phyloP scores from a whole-genome alignment of 176 grass and related monocot species.

The Elymus sibiricus region DNA sequence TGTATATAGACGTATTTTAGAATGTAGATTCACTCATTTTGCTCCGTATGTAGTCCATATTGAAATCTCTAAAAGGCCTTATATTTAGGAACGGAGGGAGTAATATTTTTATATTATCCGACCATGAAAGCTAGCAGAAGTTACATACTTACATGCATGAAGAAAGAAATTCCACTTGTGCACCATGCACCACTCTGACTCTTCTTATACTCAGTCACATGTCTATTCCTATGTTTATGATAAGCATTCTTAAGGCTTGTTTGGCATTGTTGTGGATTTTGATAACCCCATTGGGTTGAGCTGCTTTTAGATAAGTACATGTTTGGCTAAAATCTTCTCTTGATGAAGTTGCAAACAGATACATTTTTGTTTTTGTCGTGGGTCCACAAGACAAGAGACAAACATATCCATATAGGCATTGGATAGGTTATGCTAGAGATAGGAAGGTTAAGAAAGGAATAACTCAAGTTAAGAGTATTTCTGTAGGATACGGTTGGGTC shows the following conservation, averaged over 20 bases:
- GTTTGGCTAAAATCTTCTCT: background rate
- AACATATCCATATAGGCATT: background rate
- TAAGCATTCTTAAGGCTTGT: background rate
- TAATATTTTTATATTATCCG: conserved; percentile 7
- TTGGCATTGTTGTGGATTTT: background rate
- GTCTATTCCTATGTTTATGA: background rate
- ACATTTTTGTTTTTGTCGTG: background rate
- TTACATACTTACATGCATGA: background rate
- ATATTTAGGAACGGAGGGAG: no score
- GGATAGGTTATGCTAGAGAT: background rate
- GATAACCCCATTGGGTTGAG: background rate
- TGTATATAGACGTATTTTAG: no score
- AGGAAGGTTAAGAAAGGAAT: conserved; percentile 1
- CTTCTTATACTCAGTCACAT: background rate
- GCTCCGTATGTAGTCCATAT: no score
- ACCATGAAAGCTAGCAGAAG: conserved; percentile 6
- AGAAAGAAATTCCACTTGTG: background rate
- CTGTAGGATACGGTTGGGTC: background rate
- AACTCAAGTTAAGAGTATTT: background rate
- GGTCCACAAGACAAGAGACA: background rate
- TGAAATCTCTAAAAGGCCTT: no score
- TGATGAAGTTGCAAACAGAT: background rate
- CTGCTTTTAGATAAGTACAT: background rate
- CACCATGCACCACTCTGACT: background rate
- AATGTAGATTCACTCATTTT: no score